Conservation (phyloP, 176 grass and related monocot genomes). For the Typha latifolia region DNA sequence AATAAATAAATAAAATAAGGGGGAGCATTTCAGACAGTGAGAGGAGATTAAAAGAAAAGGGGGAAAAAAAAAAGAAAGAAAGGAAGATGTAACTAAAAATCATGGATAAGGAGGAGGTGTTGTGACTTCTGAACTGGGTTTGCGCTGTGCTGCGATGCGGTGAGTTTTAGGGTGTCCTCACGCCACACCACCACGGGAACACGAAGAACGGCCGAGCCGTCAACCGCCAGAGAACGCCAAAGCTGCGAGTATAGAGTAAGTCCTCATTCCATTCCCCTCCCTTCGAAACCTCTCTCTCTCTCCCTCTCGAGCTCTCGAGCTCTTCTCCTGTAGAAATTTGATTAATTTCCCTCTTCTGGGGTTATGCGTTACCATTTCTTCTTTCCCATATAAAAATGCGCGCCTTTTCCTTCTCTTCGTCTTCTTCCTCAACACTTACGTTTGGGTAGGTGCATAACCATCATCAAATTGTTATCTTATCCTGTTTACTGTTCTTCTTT, state of each 20-base stretch:
- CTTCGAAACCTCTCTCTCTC: background rate
- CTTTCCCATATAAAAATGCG: too few species aligned
- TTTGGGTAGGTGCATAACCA: too few species aligned
- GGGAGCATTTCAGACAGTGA: too few species aligned
- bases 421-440: too few species aligned
- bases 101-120: background rate
- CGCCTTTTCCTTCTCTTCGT: too few species aligned
- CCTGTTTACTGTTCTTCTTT: too few species aligned
- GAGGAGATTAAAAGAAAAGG: background rate
- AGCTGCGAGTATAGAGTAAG: constrained; percentile 8
- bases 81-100: background rate
- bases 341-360: too few species aligned
- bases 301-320: background rate
- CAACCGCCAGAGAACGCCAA: constrained; percentile 15
- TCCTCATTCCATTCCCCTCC: background rate
- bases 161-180: constrained; percentile 33
- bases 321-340: background rate
- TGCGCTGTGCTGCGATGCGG: constrained; percentile 32
- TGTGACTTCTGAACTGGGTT: background rate
- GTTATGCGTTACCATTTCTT: too few species aligned
- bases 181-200: constrained; percentile 12
- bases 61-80: background rate
- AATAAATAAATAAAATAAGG: too few species aligned
- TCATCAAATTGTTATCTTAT: too few species aligned
- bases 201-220: constrained; percentile 4